Evolutionary conservation across 73 alveolate species (phyloP).

Genomic region (Paraurostyla sp.): DNA sequence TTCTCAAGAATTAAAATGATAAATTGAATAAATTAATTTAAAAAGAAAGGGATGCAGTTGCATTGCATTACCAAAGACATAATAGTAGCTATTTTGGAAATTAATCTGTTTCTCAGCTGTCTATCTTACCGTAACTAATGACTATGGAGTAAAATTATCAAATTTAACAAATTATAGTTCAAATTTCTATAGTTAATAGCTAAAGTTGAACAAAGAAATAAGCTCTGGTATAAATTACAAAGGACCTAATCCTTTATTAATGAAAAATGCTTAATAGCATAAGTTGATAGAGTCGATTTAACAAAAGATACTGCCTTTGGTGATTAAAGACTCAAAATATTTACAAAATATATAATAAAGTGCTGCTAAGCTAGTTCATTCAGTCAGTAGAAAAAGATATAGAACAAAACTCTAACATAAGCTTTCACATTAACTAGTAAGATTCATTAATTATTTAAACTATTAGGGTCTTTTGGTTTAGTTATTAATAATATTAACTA

Average conservation of each 20-base stretch:
- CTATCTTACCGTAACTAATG: no score
- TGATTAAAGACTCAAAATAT: not conserved
- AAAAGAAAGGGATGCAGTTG: conserved; percentile 11
- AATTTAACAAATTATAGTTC: no score
- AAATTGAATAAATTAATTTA: not conserved
- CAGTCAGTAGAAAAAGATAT: conserved; percentile 41
- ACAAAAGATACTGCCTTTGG: not conserved
- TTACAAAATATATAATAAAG: not conserved
- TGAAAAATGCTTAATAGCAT: no score
- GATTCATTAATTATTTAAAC: not conserved
- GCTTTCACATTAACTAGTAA: not conserved
- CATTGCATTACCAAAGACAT: not conserved
- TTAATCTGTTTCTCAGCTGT: no score
- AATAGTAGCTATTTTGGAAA: not conserved
- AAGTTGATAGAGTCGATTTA: not conserved
- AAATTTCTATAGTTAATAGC: no score
- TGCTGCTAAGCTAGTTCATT: conserved; percentile 22
- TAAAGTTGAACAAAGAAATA: no score
- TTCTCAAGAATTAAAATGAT: conserved; percentile 18
- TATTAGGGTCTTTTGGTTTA: not conserved
- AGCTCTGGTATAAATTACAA: no score
- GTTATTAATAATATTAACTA: not conserved
- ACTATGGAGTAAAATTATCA: no score
- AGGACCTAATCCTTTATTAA: no score
- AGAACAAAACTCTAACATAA: not conserved